These are phyloP conservation scores for Sclerotinia sclerotiorum DNA, from an alignment of 2,329 filamentous ascomycete species.

Conservation along the genomic window DNA sequence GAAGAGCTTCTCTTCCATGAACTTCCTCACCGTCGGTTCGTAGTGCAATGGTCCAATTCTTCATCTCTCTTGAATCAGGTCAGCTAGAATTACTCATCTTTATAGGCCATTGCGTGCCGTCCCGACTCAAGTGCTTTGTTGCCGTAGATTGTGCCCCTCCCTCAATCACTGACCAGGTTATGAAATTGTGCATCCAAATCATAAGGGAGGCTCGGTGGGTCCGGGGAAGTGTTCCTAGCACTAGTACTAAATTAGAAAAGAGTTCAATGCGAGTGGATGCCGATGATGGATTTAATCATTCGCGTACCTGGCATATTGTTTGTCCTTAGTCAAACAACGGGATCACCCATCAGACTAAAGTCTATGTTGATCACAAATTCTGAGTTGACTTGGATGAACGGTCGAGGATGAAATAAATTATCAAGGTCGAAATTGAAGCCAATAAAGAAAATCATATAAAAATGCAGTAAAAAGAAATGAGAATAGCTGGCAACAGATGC, in stretches of 20 bases:
- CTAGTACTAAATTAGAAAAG: slow-evolving; percentile 8
- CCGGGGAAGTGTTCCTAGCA: slow-evolving; percentile 24
- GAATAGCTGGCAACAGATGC: neutral
- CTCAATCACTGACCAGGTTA: slow-evolving; percentile 14
- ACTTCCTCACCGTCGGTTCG: slow-evolving; percentile 15
- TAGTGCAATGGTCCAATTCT: neutral
- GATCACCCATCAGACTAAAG: slow-evolving; percentile 2
- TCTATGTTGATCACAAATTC: slow-evolving; percentile 3
- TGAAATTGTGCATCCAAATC: slow-evolving; percentile 21
- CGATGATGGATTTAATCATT: slow-evolving; percentile 7
- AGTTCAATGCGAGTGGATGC: slow-evolving; percentile 8
- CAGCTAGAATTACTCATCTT: neutral
- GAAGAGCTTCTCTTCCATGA: slow-evolving; percentile 10
- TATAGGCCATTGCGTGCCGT: slow-evolving; percentile 5
- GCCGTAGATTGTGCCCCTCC: slow-evolving; percentile 7
- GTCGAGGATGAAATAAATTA: slow-evolving; percentile 12
- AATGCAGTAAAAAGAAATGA: neutral
- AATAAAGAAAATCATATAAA: neutral
- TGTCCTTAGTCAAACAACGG: slow-evolving; percentile 11
- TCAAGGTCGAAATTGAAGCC: neutral
- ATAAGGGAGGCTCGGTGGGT: slow-evolving; percentile 13
- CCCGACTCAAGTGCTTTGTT: slow-evolving; percentile 1
- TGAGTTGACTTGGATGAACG: neutral
- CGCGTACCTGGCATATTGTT: slow-evolving; percentile 24
- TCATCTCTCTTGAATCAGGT: neutral